A percentile compares a stretch with the other conserved stretches of the same genome.
phyloP scores from a whole-genome alignment of 495 filamentous ascomycete species.

The Trichoderma orchidacearum region DNA sequence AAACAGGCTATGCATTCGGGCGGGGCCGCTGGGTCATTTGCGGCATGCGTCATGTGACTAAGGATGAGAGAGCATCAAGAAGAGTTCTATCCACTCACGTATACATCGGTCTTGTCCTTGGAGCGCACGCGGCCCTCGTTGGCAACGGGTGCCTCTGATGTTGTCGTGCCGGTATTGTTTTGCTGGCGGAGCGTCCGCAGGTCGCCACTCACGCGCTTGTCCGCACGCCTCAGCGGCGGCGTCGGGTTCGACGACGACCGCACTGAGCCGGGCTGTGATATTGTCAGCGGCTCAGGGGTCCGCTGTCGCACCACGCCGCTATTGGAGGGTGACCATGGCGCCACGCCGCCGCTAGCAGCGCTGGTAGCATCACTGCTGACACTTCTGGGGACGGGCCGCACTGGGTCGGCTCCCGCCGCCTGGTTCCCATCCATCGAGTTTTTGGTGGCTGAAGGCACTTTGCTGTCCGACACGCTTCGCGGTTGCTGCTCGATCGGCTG shows the following conservation, averaged over 20 bases:
- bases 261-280: slow-evolving; percentile 5
- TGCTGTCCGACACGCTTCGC: slow-evolving; percentile 3
- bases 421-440: no score
- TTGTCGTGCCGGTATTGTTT: background rate
- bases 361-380: no score
- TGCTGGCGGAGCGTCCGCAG: slow-evolving; percentile 55
- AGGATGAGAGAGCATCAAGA: background rate
- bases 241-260: slow-evolving; percentile 17
- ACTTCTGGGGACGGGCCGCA: background rate
- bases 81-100: slow-evolving; percentile 47
- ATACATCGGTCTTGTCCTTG: slow-evolving; percentile 84
- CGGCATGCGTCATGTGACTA: background rate
- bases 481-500: slow-evolving; percentile 1
- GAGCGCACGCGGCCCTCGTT: slow-evolving; percentile 77
- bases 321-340: slow-evolving; percentile 27
- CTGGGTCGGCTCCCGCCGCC: background rate
- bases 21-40: background rate
- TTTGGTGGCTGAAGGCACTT: background rate
- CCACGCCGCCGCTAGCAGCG: slow-evolving; percentile 3
- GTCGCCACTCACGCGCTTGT: slow-evolving; percentile 67
- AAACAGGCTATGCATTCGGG: background rate
- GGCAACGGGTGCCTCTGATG: slow-evolving; percentile 42
- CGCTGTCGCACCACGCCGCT: slow-evolving; percentile 28
- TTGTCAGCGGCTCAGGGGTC: background rate
- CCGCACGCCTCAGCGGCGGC: slow-evolving; percentile 57